Evolutionary conservation across 306 rosid genomes (phyloP).

Genomic region (Citrullus amarus): DNA sequence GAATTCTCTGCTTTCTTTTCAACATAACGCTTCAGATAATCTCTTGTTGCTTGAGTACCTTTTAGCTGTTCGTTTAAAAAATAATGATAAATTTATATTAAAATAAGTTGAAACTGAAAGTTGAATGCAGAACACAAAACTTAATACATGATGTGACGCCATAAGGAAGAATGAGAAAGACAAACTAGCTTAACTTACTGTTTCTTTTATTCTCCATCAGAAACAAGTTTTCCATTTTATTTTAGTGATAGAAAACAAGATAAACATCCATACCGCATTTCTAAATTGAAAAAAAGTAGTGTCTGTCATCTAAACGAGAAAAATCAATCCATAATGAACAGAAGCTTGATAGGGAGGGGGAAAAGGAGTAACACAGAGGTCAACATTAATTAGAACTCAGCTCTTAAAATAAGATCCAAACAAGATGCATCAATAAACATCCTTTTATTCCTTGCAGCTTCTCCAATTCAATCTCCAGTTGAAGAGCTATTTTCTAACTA

Average conservation of each 20-base stretch:
- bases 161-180: neutral
- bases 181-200: neutral
- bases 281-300: neutral
- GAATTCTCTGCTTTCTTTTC: slow-evolving; percentile 49
- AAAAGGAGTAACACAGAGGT: neutral
- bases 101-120: neutral
- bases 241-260: neutral
- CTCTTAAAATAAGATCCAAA: neutral
- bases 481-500: too few species aligned
- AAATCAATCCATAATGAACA: neutral
- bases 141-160: neutral
- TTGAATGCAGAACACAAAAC: neutral
- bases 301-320: neutral
- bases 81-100: slow-evolving; percentile 3
- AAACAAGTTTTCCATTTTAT: neutral
- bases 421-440: neutral
- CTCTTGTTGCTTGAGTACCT: slow-evolving; percentile 57
- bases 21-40: slow-evolving; percentile 56
- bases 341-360: neutral
- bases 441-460: too few species aligned
- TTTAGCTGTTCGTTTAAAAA: slow-evolving; percentile 43
- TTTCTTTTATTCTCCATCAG: neutral
- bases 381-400: neutral
- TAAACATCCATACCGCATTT: neutral
- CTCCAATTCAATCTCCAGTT: too few species aligned